Conservation (phyloP, 139 green algal genomes). For the Coccomyxa sp. region DNA sequence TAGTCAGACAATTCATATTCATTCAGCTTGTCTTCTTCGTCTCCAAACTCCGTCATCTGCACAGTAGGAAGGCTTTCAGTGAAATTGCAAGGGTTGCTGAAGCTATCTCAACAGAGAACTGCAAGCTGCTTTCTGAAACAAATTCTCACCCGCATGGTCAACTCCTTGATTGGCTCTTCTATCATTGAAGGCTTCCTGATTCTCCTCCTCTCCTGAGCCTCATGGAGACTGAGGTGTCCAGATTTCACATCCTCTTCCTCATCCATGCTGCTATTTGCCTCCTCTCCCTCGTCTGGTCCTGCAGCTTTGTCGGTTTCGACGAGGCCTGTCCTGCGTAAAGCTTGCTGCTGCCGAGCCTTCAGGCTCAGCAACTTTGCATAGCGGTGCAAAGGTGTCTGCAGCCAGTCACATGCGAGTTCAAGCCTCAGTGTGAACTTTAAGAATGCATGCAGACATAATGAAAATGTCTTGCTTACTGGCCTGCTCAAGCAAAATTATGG, state of each 20-base stretch:
- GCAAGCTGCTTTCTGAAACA: background rate
- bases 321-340: conserved; percentile 23
- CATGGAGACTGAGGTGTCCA: background rate
- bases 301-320: conserved; percentile 18
- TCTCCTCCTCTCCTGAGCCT: background rate
- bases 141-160: background rate
- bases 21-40: background rate
- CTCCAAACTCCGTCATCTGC: background rate
- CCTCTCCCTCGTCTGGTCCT: background rate
- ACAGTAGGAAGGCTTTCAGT: background rate
- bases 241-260: no score
- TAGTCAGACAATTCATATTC: background rate
- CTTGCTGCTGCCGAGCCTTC: conserved; percentile 39
- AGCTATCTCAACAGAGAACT: background rate
- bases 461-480: background rate
- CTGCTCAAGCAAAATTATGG: background rate
- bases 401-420: background rate
- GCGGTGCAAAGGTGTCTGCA: conserved; percentile 53
- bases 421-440: no score
- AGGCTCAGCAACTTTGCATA: conserved; percentile 37
- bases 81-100: background rate
- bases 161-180: background rate
- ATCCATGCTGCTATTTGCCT: background rate
- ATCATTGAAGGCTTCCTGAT: background rate
- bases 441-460: background rate